Conservation (phyloP, 345 rosid genomes). For the Rhodamnia argentea region DNA sequence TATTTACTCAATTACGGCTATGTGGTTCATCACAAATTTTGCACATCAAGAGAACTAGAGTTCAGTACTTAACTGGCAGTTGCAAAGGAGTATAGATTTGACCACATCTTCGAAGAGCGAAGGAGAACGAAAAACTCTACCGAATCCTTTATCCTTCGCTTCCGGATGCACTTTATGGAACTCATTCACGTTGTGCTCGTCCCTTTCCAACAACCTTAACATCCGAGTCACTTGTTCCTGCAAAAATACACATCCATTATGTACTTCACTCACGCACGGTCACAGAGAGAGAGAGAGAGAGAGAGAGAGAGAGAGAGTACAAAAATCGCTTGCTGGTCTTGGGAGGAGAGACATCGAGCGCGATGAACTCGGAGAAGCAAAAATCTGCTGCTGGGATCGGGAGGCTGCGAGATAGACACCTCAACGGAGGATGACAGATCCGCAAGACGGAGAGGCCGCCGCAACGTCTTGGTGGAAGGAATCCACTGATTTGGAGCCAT, state of each 20-base stretch:
- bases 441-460: conserved; percentile 20
- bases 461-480: conserved; percentile 17
- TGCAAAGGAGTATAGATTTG: conserved; percentile 39
- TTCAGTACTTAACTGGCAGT: conserved; percentile 10
- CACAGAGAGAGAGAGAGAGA: not conserved
- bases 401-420: conserved; percentile 29
- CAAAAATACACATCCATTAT: not conserved
- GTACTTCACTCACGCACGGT: not conserved
- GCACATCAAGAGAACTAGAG: not conserved
- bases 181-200: conserved; percentile 13
- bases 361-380: conserved; percentile 8
- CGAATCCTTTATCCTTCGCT: conserved; percentile 25
- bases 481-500: conserved; percentile 43
- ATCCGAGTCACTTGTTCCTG: conserved; percentile 34
- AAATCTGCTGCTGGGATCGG: not conserved
- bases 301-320: not conserved
- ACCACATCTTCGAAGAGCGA: conserved; percentile 42
- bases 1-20: not conserved
- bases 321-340: conserved; percentile 10
- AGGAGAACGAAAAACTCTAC: conserved; percentile 42
- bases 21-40: not conserved
- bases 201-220: conserved; percentile 26
- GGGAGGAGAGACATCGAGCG: not conserved
- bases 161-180: conserved; percentile 26
- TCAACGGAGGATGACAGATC: conserved; percentile 2